Percentiles rank a stretch among this genome's conserved stretches.
These are phyloP conservation scores for Sanghuangporus sanghuang DNA, from an alignment of 1,284 basidiomycete species.

Conservation along the genomic window DNA sequence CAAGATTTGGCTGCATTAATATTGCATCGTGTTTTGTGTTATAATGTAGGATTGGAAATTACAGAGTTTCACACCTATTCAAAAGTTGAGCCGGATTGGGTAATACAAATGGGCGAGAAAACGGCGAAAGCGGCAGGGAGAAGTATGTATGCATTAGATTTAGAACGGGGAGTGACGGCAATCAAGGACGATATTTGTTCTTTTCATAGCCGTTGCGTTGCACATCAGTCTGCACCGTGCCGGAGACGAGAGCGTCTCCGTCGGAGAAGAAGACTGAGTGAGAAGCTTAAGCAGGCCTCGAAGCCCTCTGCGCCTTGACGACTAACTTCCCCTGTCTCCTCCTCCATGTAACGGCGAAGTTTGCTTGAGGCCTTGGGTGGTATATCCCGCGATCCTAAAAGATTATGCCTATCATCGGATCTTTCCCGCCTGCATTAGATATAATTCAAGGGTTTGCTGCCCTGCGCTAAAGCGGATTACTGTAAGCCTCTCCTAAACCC, in stretches of 20 bases:
- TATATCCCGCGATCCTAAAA: not conserved
- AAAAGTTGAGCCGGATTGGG: not conserved
- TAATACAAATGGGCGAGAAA: not conserved
- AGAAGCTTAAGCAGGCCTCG: not conserved
- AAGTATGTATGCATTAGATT: not conserved
- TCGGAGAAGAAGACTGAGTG: not conserved
- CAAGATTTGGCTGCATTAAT: not conserved
- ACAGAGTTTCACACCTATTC: not conserved
- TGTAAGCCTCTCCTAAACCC: not conserved
- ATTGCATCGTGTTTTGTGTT: not conserved
- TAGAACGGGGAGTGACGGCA: not conserved
- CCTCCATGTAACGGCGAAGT: not conserved
- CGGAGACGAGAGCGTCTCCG: not conserved
- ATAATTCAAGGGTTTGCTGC: slow-evolving; percentile 7
- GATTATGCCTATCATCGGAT: slow-evolving; percentile 11
- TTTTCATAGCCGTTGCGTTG: slow-evolving; percentile 4
- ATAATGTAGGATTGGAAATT: not conserved
- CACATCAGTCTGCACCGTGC: not conserved
- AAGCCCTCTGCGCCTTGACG: not conserved
- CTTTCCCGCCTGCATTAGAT: slow-evolving; percentile 16
- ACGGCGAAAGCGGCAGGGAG: not conserved
- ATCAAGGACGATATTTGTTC: slow-evolving; percentile 1
- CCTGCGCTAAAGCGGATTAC: slow-evolving; percentile 6
- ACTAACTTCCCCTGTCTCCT: slow-evolving; percentile 1
- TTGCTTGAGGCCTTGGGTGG: not conserved